A percentile compares a stretch with the other conserved stretches of the same genome.
These are phyloP conservation scores for Clonostachys rhizophaga DNA, from an alignment of 2,329 filamentous ascomycete species.

Conservation along the genomic window DNA sequence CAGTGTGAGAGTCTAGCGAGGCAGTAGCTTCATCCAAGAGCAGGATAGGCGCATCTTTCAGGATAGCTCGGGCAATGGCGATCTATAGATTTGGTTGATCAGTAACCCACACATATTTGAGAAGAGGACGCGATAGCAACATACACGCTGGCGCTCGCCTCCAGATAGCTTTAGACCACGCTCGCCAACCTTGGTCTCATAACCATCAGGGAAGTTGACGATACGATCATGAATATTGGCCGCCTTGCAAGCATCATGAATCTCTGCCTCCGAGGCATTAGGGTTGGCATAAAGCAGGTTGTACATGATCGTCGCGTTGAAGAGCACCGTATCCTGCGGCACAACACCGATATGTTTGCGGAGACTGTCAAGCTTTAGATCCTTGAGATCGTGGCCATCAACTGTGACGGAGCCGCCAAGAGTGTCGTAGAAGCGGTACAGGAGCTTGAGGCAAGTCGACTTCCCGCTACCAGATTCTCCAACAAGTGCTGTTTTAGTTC, in stretches of 20 bases:
- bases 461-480: slow-evolving; percentile 42
- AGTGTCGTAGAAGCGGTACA: slow-evolving; percentile 47
- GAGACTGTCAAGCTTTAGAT: slow-evolving; percentile 31
- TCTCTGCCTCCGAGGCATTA: slow-evolving; percentile 39
- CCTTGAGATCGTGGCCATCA: slow-evolving; percentile 37
- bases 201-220: slow-evolving; percentile 45
- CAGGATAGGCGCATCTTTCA: slow-evolving; percentile 66
- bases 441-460: slow-evolving; percentile 41
- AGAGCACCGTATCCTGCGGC: slow-evolving; percentile 38
- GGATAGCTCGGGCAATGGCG: slow-evolving; percentile 59
- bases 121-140: slow-evolving; percentile 2
- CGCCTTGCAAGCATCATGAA: slow-evolving; percentile 44
- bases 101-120: too few species aligned
- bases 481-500: slow-evolving; percentile 39
- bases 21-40: slow-evolving; percentile 70
- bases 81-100: slow-evolving; percentile 16
- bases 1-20: slow-evolving; percentile 59
- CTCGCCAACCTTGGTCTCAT: slow-evolving; percentile 47
- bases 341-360: slow-evolving; percentile 37
- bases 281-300: slow-evolving; percentile 49
- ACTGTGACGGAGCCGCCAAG: slow-evolving; percentile 37
- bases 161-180: slow-evolving; percentile 50
- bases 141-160: slow-evolving; percentile 54
- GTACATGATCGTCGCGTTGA: slow-evolving; percentile 51
- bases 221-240: slow-evolving; percentile 53